Base-by-base conservation (phyloP, 768 basidiomycete genomes). In the Dioszegia hungarica region DNA sequence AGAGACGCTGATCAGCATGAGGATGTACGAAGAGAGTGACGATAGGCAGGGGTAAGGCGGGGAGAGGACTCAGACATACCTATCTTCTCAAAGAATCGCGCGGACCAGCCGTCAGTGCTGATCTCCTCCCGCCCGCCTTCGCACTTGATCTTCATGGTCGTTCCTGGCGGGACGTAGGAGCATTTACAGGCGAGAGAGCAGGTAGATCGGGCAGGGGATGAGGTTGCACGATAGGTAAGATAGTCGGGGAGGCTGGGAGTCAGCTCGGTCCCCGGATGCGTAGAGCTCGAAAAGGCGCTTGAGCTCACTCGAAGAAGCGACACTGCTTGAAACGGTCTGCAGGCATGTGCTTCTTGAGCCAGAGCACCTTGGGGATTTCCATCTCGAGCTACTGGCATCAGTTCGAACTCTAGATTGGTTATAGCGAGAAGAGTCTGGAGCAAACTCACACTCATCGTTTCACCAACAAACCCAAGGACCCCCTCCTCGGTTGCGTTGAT, bases 111-210 rank as follows among this genome's bases (percentile, higher is more conserved):
- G 19, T 70, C 69, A 24, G 78, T 78, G 54, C 72, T 69, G 80
- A 81, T 69, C 44, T 77, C 75, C 51, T 74, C 69, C 38, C 61
- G 57, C 10, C 58, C 64, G n/a, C 69, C 75, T 12, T 71, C 71
- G 33, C 67, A 70, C n/a, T 60, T 62, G 54, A 73, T 67, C 14
- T 49, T 57, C 72, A 76, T 73, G 20, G 54, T 73, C 19, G 73
- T 66, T 37, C 78, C 80, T 20, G 80, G 81, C 0, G 94, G 91
- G 28, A 95, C 84, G 75, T 85, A 97, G 8, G 89, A 89, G 77
- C 89, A 97, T 78, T 98, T 98, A 81, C 94, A 99, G 0, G 90
- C 90, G 44, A 97, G 79, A 1, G 93, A 98, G 77, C 95, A 98
- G 74, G 83, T 85, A 1, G 92, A 95, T 29, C 94, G 85, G 2